These are phyloP conservation scores for Aquilaria sinensis DNA, from an alignment of 345 rosid species.

Conservation along the genomic window DNA sequence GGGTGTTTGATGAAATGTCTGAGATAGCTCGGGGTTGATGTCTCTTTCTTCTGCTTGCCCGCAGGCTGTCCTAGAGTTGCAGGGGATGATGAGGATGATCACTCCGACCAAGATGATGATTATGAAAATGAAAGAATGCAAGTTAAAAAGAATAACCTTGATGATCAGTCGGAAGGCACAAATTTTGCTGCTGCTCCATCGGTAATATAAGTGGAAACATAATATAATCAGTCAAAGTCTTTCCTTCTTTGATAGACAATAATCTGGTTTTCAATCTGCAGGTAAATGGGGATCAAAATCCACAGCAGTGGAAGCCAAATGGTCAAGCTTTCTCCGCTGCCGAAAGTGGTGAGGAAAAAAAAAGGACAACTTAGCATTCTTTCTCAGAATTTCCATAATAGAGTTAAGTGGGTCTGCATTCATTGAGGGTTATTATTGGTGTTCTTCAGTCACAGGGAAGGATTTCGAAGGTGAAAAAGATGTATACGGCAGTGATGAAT, in stretches of 20 bases:
- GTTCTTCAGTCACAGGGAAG: constrained; percentile 44
- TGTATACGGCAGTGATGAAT: constrained; percentile 57
- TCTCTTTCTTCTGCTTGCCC: background rate
- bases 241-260: too few species aligned
- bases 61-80: constrained; percentile 66
- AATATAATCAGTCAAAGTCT: too few species aligned
- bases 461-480: constrained; percentile 81
- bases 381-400: background rate
- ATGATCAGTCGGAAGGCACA: constrained; percentile 23
- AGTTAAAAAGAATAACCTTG: constrained; percentile 27
- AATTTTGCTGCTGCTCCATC: constrained; percentile 20
- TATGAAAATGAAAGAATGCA: constrained; percentile 37
- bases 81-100: constrained; percentile 56
- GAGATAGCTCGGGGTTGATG: background rate
- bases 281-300: constrained; percentile 63
- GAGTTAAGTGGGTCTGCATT: background rate
- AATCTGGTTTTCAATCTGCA: constrained; percentile 19
- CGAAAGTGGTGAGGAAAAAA: constrained; percentile 55
- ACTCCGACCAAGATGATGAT: constrained; percentile 50
- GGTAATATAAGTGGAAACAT: constrained; percentile 19
- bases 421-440: background rate
- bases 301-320: constrained; percentile 40
- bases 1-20: background rate
- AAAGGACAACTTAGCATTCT: background rate
- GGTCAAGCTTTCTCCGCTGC: constrained; percentile 62